Percentiles rank a stretch among this genome's conserved stretches.
Evolutionary conservation across 176 grass and related monocot genomes (phyloP).

Genomic region (Hordeum vulgare): DNA sequence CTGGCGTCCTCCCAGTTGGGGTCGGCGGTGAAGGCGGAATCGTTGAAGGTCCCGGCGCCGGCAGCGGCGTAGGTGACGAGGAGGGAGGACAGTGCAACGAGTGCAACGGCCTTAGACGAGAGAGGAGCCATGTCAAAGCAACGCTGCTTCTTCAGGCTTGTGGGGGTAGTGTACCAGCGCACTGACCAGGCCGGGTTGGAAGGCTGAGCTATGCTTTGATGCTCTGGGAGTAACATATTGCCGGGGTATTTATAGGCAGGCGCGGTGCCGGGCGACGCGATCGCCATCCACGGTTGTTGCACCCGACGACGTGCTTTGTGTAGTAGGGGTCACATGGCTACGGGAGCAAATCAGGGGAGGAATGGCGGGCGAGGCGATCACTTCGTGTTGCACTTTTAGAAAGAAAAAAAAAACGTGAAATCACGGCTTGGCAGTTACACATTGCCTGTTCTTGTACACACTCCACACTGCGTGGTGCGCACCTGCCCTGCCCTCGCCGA

Average conservation of each 20-base stretch:
- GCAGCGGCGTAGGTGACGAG: background rate
- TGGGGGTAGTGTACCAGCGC: background rate
- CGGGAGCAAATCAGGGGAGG: slow-evolving; percentile 29
- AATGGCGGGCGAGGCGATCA: background rate
- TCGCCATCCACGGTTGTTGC: slow-evolving; percentile 42
- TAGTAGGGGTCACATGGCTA: slow-evolving; percentile 46
- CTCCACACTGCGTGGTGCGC: background rate
- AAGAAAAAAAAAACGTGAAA: background rate
- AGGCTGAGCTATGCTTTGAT: slow-evolving; percentile 9
- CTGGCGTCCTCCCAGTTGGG: slow-evolving; percentile 38
- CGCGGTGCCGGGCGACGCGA: background rate
- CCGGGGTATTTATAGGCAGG: slow-evolving; percentile 33
- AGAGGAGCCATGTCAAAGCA: background rate
- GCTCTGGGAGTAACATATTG: slow-evolving; percentile 13
- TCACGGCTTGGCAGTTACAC: slow-evolving; percentile 5
- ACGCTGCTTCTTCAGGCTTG: background rate
- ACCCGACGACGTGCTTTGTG: slow-evolving; percentile 28
- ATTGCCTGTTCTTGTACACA: background rate
- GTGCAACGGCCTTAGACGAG: background rate
- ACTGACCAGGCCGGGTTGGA: slow-evolving; percentile 9
- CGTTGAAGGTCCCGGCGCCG: slow-evolving; percentile 2
- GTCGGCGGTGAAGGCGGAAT: slow-evolving; percentile 31
- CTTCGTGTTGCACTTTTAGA: background rate
- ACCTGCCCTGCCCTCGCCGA: background rate
- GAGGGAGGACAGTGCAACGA: slow-evolving; percentile 21